Evolutionary conservation across 179 eudicot genomes (phyloP).

Genomic region (Carnegiea gigantea): DNA sequence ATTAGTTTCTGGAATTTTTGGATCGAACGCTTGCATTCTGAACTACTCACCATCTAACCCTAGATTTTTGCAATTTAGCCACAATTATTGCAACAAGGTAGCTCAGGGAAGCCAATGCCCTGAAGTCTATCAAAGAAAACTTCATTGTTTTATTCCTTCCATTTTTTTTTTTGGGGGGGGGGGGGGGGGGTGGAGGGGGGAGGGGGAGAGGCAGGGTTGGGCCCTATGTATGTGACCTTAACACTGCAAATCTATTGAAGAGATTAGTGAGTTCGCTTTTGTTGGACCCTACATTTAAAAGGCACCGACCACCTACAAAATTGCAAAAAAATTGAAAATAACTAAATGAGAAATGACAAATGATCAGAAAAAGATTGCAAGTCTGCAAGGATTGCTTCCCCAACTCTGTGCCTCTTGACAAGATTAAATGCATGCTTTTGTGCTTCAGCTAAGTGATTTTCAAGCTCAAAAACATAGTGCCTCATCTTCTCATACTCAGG

Average conservation of each 20-base stretch:
- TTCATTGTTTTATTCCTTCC: not conserved
- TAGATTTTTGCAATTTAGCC: constrained; percentile 1
- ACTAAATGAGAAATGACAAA: not conserved
- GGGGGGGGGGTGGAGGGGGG: not conserved
- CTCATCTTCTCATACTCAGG: constrained; percentile 92
- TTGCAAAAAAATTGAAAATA: not conserved
- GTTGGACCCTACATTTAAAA: not conserved
- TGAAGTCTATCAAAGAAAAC: not conserved
- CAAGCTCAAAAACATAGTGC: constrained; percentile 85
- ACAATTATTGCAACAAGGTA: constrained; percentile 15
- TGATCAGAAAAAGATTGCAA: not conserved
- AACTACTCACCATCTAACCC: too few relatives aligned
- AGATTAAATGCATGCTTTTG: constrained; percentile 96
- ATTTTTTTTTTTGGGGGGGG: not conserved
- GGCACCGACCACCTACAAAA: not conserved
- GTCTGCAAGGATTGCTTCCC: not conserved
- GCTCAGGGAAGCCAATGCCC: not conserved
- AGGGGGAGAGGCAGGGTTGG: too few relatives aligned
- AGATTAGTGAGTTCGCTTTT: not conserved
- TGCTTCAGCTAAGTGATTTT: constrained; percentile 92
- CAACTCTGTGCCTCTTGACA: constrained; percentile 94
- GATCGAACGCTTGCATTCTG: too few relatives aligned
- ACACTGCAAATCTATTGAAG: not conserved
- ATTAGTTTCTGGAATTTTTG: too few relatives aligned
- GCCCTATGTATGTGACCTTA: not conserved